These are phyloP conservation scores for Chloranthus sessilifolius DNA, from an alignment of 164 flowering plant species.

Conservation along the genomic window DNA sequence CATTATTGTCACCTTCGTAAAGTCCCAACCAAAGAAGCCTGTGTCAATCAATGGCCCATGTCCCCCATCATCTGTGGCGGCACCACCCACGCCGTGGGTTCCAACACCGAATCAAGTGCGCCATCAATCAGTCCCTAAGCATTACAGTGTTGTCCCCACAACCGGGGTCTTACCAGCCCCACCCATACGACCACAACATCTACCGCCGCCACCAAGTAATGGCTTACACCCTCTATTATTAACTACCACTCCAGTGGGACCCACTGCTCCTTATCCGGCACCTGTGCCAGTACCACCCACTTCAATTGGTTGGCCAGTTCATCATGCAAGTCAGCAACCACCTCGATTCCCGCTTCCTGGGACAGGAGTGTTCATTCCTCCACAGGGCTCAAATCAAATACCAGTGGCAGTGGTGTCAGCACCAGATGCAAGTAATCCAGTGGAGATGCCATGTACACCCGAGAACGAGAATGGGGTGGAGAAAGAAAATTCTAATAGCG, in stretches of 20 bases:
- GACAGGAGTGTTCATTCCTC: constrained; percentile 94
- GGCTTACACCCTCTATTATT: constrained; percentile 60
- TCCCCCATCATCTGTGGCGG: constrained; percentile 22
- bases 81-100: constrained; percentile 46
- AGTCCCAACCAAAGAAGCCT: constrained; percentile 50
- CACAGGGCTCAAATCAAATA: constrained; percentile 56
- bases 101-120: constrained; percentile 48
- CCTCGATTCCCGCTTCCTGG: constrained; percentile 70
- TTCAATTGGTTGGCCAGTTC: constrained; percentile 56
- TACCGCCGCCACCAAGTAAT: constrained; percentile 48
- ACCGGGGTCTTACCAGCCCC: constrained; percentile 62
- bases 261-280: constrained; percentile 51
- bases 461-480: constrained; percentile 34
- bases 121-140: constrained; percentile 49
- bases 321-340: constrained; percentile 51
- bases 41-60: constrained; percentile 26
- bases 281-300: constrained; percentile 55
- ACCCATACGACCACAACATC: constrained; percentile 36
- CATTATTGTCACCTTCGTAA: constrained; percentile 61
- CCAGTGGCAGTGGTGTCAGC: constrained; percentile 11
- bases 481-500: constrained; percentile 18
- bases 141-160: constrained; percentile 39
- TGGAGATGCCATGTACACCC: constrained; percentile 21
- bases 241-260: constrained; percentile 40
- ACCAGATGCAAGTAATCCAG: constrained; percentile 19